Evolutionary conservation across 2,329 filamentous ascomycete species (phyloP).

Genomic region (Fusarium sp.): DNA sequence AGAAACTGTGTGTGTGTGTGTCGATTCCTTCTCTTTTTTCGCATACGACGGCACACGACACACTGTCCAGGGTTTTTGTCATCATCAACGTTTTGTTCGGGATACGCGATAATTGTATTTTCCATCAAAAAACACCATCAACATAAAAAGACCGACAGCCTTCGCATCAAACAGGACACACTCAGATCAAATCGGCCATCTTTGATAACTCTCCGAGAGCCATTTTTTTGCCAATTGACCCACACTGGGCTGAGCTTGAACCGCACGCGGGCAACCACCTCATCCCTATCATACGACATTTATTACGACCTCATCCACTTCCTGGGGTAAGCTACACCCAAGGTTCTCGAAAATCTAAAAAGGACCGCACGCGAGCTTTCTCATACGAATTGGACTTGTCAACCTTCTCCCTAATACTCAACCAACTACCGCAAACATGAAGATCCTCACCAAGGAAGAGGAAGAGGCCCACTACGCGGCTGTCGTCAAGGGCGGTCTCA

Average conservation of each 20-base stretch:
- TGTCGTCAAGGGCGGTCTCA: constrained; percentile 82
- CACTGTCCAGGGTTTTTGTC: constrained; percentile 6
- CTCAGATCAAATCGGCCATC: not conserved
- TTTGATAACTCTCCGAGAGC: constrained; percentile 7
- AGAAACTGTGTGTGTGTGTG: not conserved
- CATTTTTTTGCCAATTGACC: constrained; percentile 24
- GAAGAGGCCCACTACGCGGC: constrained; percentile 85
- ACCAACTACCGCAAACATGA: constrained; percentile 73
- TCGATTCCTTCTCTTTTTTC: not conserved
- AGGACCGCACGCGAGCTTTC: constrained; percentile 2
- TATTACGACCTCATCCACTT: constrained; percentile 8
- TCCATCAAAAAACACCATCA: constrained; percentile 6
- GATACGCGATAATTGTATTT: not conserved
- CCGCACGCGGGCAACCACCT: constrained; percentile 21
- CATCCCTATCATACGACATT: constrained; percentile 35
- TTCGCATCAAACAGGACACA: not conserved
- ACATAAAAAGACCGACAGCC: not conserved
- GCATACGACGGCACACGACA: constrained; percentile 3
- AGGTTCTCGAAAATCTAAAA: constrained; percentile 8
- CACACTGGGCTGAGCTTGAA: constrained; percentile 29
- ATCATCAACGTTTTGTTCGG: constrained; percentile 9
- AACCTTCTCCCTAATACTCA: constrained; percentile 10
- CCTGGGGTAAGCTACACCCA: not conserved
- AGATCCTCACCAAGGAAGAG: constrained; percentile 95
- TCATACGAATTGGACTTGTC: not conserved